These are phyloP conservation scores for Hypoxylon sp. DNA, from an alignment of 2,329 filamentous ascomycete genomes.

Conservation along the genomic window DNA sequence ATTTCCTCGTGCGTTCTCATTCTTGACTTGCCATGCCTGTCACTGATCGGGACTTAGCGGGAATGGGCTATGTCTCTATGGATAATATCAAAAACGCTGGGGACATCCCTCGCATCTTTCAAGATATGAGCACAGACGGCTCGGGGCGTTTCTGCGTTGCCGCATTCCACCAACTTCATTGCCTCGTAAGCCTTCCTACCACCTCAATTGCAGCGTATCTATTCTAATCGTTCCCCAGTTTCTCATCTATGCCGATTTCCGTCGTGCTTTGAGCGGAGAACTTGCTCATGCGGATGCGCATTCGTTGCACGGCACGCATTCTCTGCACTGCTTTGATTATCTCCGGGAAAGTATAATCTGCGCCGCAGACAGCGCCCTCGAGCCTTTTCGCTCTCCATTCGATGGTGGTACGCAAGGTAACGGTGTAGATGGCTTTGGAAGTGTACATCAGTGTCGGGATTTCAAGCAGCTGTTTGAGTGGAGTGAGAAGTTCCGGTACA, in stretches of 20 bases:
- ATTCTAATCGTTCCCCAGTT: neutral
- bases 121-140: conserved; percentile 9
- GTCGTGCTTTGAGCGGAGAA: neutral
- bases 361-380: conserved; percentile 5
- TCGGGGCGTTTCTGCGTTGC: conserved; percentile 7
- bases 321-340: conserved; percentile 13
- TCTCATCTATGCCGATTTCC: conserved; percentile 3
- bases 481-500: conserved; percentile 9
- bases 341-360: conserved; percentile 8
- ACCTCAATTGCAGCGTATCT: neutral
- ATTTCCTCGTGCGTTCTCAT: conserved; percentile 1
- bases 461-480: conserved; percentile 7
- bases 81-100: neutral
- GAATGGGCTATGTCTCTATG: conserved; percentile 9
- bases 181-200: conserved; percentile 1
- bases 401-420: conserved; percentile 2
- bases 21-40: neutral
- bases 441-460: conserved; percentile 12
- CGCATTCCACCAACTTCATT: conserved; percentile 14
- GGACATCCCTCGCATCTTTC: conserved; percentile 5
- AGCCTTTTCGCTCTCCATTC: conserved; percentile 9
- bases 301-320: neutral
- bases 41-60: neutral
- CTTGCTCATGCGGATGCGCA: neutral
- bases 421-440: conserved; percentile 8